A percentile compares a stretch with the other conserved stretches of the same genome.
phyloP scores from a whole-genome alignment of 768 basidiomycete genomes.

The Fistulinella prunicolor region DNA sequence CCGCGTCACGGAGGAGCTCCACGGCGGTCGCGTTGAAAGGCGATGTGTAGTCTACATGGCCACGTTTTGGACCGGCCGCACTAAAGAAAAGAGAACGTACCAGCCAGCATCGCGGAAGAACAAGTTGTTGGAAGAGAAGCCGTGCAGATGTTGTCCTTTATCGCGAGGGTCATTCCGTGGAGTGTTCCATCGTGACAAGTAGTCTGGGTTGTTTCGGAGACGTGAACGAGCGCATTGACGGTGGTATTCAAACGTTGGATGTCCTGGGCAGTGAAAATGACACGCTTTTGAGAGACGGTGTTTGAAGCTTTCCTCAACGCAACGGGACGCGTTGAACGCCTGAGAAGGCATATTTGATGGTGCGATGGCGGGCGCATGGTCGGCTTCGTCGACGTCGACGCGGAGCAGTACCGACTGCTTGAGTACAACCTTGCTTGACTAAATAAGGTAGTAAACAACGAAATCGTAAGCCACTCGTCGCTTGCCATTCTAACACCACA shows the following conservation, averaged over 20 bases:
- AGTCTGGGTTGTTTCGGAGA: constrained; percentile 5
- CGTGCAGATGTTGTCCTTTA: constrained; percentile 90
- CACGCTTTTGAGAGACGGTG: constrained; percentile 10
- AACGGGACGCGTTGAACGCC: too few relatives aligned
- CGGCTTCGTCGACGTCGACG: too few relatives aligned
- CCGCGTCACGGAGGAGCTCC: constrained; percentile 48
- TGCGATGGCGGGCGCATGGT: too few relatives aligned
- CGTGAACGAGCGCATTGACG: constrained; percentile 56
- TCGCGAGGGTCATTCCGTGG: constrained; percentile 50
- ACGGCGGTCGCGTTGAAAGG: constrained; percentile 91
- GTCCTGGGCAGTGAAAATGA: constrained; percentile 4
- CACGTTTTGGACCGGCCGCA: neutral
- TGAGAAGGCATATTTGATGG: too few relatives aligned
- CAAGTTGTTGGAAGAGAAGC: constrained; percentile 65
- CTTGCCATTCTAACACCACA: too few relatives aligned
- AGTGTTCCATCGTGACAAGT: constrained; percentile 28
- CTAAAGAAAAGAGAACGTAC: constrained; percentile 35
- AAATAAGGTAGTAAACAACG: too few relatives aligned
- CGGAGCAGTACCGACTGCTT: too few relatives aligned
- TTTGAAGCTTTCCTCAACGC: too few relatives aligned
- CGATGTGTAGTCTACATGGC: constrained; percentile 58
- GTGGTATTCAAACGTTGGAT: constrained; percentile 30
- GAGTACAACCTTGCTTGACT: too few relatives aligned
- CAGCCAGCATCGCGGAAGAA: constrained; percentile 69
- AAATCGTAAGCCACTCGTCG: too few relatives aligned